Evolutionary conservation across 345 rosid genomes (phyloP).

Genomic region (Eucalyptus sp.): DNA sequence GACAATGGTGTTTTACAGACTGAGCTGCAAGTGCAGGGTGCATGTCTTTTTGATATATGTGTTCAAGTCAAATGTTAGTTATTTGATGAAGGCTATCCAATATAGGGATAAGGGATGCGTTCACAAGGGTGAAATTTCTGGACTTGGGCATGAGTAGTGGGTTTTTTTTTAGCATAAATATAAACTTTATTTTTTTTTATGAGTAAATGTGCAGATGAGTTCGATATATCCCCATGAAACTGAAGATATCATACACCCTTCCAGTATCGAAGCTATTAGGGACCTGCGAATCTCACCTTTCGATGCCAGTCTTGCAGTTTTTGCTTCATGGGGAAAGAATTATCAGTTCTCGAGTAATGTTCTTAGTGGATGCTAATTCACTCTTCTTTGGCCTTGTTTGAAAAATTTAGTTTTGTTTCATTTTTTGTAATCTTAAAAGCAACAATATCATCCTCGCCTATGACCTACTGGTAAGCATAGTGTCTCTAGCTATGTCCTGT

Average conservation of each 20-base stretch:
- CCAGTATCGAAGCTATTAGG: constrained; percentile 49
- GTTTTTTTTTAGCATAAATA: not conserved
- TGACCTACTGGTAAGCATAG: constrained; percentile 50
- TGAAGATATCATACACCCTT: not conserved
- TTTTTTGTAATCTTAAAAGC: constrained; percentile 50
- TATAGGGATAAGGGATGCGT: constrained; percentile 37
- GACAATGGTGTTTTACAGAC: not conserved
- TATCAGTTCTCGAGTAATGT: constrained; percentile 27
- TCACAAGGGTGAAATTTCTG: constrained; percentile 52
- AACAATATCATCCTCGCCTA: constrained; percentile 49
- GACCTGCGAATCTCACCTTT: constrained; percentile 61
- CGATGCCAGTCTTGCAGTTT: constrained; percentile 26
- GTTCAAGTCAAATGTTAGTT: too few species aligned
- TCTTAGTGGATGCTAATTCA: not conserved
- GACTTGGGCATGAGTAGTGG: not conserved
- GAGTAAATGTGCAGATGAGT: constrained; percentile 30
- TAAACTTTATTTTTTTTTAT: not conserved
- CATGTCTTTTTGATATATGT: too few species aligned
- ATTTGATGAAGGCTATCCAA: not conserved
- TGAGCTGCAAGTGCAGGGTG: not conserved
- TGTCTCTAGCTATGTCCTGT: not conserved
- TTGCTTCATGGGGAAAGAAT: too few species aligned
- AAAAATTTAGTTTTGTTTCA: not conserved
- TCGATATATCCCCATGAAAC: constrained; percentile 48
- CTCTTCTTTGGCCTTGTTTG: not conserved